Percentiles rank a stretch among this genome's conserved stretches.
Conservation (phyloP, 371 early-diverging fungal genomes). For the Mortierella sp. region DNA sequence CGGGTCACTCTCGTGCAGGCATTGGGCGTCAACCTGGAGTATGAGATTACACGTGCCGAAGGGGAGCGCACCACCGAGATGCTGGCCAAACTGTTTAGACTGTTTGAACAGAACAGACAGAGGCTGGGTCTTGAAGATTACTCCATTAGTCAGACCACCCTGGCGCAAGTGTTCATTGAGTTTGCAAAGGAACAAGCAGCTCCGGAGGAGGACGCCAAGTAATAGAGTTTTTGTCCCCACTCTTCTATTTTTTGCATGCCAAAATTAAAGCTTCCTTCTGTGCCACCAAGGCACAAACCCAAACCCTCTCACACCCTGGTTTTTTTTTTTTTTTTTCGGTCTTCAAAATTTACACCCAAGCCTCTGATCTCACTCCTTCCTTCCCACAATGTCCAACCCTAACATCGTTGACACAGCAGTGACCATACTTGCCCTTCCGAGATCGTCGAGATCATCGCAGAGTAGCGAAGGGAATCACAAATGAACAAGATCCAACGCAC, state of each 20-base stretch:
- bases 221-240: not conserved
- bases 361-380: not conserved
- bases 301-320: too few species aligned
- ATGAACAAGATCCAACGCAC: too few species aligned
- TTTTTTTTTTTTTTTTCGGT: not conserved
- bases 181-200: constrained; percentile 56
- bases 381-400: not conserved
- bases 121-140: constrained; percentile 52
- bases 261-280: constrained; percentile 1
- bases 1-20: constrained; percentile 44
- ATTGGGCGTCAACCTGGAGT: constrained; percentile 51
- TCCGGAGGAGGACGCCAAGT: constrained; percentile 18
- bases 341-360: not conserved
- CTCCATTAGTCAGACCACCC: constrained; percentile 57
- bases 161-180: constrained; percentile 59
- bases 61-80: constrained; percentile 46
- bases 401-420: not conserved
- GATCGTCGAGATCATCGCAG: constrained; percentile 2
- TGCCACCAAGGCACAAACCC: too few species aligned
- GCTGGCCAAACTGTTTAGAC: constrained; percentile 47
- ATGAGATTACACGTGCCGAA: constrained; percentile 48
- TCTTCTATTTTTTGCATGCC: too few species aligned
- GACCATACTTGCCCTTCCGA: constrained; percentile 4
- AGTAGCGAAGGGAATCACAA: too few species aligned
- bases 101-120: constrained; percentile 30